These are phyloP conservation scores for Escovopsis sp. DNA, from an alignment of 2,329 filamentous ascomycete species.

Conservation along the genomic window DNA sequence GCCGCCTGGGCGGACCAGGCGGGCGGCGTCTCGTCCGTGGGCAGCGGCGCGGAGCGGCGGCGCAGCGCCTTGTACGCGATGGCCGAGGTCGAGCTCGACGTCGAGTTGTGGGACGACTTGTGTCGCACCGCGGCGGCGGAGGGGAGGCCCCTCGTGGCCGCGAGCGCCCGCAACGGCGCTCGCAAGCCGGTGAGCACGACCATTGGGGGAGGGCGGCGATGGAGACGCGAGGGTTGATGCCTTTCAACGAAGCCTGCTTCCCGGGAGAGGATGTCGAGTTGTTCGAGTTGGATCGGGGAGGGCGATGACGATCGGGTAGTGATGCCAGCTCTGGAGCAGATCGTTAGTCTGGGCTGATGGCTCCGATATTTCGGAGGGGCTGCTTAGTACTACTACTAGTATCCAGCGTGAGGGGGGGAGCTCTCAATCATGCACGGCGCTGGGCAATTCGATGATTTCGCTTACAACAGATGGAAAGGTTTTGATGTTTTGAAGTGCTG, in stretches of 20 bases:
- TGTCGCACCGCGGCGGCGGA: conserved; percentile 15
- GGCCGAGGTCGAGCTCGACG: conserved; percentile 81
- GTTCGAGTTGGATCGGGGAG: conserved; percentile 1
- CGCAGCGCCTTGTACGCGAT: conserved; percentile 96
- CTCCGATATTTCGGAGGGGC: conserved; percentile 10
- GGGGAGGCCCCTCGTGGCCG: conserved; percentile 5
- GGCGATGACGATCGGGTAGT: background rate
- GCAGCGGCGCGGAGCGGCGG: conserved; percentile 71
- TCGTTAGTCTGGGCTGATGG: background rate
- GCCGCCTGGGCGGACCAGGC: conserved; percentile 85
- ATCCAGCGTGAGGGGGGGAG: too few species aligned
- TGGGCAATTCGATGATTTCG: too few species aligned
- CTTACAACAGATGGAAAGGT: too few species aligned
- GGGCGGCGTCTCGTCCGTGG: conserved; percentile 60
- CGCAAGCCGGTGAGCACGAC: conserved; percentile 29
- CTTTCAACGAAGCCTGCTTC: background rate
- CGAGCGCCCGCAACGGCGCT: conserved; percentile 24
- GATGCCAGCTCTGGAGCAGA: background rate
- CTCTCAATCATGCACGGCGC: background rate
- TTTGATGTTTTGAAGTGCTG: too few species aligned
- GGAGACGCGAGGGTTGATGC: background rate
- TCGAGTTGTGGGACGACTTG: conserved; percentile 50
- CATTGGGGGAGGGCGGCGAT: conserved; percentile 19
- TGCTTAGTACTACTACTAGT: too few species aligned
- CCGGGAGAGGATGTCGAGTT: background rate